phyloP scores from a whole-genome alignment of 306 rosid species.

The Lotus japonicus region DNA sequence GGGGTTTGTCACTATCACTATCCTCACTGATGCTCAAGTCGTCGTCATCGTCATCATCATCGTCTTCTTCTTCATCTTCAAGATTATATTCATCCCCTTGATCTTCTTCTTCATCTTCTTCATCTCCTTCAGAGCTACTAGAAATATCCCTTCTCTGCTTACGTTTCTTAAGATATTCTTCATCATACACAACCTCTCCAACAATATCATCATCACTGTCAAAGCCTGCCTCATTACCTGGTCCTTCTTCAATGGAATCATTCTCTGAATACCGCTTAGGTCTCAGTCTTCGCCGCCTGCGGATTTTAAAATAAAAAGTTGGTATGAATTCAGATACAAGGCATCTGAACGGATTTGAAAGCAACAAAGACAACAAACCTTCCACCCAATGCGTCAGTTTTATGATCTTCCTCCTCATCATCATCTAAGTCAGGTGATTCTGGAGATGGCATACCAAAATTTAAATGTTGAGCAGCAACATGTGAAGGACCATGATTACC shows the following conservation, averaged over 20 bases:
- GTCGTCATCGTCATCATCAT: slow-evolving; percentile 44
- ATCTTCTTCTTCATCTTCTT: slow-evolving; percentile 41
- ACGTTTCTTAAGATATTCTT: slow-evolving; percentile 80
- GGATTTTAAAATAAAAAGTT: slow-evolving; percentile 24
- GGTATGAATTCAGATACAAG: slow-evolving; percentile 12
- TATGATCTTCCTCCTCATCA: slow-evolving; percentile 53
- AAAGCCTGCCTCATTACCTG: slow-evolving; percentile 72
- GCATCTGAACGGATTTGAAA: background rate
- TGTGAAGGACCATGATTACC: slow-evolving; percentile 67
- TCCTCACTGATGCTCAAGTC: slow-evolving; percentile 81
- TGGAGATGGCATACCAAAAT: slow-evolving; percentile 65
- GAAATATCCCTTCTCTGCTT: slow-evolving; percentile 75
- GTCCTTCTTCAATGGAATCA: slow-evolving; percentile 68
- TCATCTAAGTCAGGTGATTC: slow-evolving; percentile 55
- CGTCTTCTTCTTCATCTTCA: slow-evolving; percentile 95
- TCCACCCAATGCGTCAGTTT: slow-evolving; percentile 58
- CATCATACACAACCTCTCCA: slow-evolving; percentile 95
- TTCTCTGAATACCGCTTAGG: slow-evolving; percentile 87
- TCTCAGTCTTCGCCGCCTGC: slow-evolving; percentile 77
- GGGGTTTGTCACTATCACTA: slow-evolving; percentile 84
- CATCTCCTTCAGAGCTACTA: slow-evolving; percentile 98
- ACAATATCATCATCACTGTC: slow-evolving; percentile 97
- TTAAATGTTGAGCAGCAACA: slow-evolving; percentile 37
- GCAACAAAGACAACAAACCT: slow-evolving; percentile 38
- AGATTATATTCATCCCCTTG: slow-evolving; percentile 79